Evolutionary conservation across 257 asterid species (phyloP).

Genomic region (Jaltomata sinuosa): DNA sequence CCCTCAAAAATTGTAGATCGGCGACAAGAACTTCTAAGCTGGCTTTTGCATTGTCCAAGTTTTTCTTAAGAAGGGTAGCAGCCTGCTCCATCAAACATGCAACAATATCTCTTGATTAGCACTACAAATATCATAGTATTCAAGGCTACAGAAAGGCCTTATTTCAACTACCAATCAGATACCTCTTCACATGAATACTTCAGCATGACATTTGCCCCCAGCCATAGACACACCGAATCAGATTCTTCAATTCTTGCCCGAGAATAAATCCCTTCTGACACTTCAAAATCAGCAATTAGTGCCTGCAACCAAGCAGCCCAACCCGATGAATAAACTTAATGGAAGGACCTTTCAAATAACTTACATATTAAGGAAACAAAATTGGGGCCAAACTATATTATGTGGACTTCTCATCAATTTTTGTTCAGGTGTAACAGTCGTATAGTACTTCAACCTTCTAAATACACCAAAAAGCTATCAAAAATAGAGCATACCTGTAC

Average conservation of each 20-base stretch:
- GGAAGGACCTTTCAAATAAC: not conserved
- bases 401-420: not conserved
- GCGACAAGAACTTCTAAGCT: conserved; percentile 86
- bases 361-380: not conserved
- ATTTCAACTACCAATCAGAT: not conserved
- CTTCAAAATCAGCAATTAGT: conserved; percentile 79
- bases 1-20: conserved; percentile 82
- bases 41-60: conserved; percentile 80
- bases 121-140: not conserved
- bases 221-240: conserved; percentile 90
- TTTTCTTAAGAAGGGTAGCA: conserved; percentile 63
- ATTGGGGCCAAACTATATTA: not conserved
- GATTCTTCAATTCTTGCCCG: conserved; percentile 72
- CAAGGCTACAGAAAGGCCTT: not conserved
- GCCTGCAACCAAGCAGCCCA: conserved; percentile 38
- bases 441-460: not conserved
- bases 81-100: conserved; percentile 41
- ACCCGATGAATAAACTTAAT: not conserved
- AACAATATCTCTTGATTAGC: not conserved
- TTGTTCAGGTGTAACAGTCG: not conserved
- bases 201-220: conserved; percentile 97
- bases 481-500: not conserved
- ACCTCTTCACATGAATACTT: conserved; percentile 92
- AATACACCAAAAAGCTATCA: not conserved
- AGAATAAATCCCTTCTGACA: conserved; percentile 91